phyloP scores from a whole-genome alignment of 2,329 filamentous ascomycete genomes.

The Phaeosphaeriaceae sp. region DNA sequence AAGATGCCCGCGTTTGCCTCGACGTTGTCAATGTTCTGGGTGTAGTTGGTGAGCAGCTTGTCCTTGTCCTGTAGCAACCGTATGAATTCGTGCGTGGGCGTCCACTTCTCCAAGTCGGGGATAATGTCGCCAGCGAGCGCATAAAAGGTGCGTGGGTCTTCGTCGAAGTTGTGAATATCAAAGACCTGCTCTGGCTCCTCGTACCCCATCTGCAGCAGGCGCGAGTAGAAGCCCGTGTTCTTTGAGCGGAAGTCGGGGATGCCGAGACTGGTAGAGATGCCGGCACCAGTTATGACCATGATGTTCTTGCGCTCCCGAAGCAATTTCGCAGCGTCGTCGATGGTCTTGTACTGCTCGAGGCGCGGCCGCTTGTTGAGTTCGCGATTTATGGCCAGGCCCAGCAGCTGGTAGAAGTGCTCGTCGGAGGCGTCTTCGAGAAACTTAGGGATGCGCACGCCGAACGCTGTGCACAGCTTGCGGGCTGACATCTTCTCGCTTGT shows the following conservation, averaged over 20 bases:
- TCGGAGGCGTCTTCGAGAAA: conserved; percentile 78
- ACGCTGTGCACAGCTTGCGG: conserved; percentile 85
- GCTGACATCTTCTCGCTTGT: conserved; percentile 71
- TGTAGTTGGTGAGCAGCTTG: conserved; percentile 95
- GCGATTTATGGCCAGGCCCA: conserved; percentile 78
- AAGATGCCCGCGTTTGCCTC: conserved; percentile 85
- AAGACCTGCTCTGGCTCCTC: conserved; percentile 94
- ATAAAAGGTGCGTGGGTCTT: conserved; percentile 90
- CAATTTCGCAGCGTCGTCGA: conserved; percentile 85
- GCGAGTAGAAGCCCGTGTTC: conserved; percentile 88
- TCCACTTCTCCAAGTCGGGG: conserved; percentile 78
- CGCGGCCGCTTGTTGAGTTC: conserved; percentile 85
- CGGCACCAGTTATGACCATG: conserved; percentile 91
- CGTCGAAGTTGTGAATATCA: conserved; percentile 83
- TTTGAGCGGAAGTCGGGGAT: conserved; percentile 98
- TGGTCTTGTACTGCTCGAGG: conserved; percentile 77
- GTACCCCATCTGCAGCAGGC: conserved; percentile 77
- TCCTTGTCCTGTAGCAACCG: conserved; percentile 83
- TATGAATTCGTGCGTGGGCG: conserved; percentile 94
- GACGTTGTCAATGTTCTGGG: conserved; percentile 98
- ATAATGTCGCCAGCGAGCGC: conserved; percentile 89
- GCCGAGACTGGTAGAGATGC: conserved; percentile 94
- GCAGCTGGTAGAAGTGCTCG: conserved; percentile 74
- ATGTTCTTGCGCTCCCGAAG: conserved; percentile 80
- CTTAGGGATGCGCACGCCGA: conserved; percentile 75